phyloP scores from a whole-genome alignment of 2,329 filamentous ascomycete species.

The Fusarium oligoseptatum region DNA sequence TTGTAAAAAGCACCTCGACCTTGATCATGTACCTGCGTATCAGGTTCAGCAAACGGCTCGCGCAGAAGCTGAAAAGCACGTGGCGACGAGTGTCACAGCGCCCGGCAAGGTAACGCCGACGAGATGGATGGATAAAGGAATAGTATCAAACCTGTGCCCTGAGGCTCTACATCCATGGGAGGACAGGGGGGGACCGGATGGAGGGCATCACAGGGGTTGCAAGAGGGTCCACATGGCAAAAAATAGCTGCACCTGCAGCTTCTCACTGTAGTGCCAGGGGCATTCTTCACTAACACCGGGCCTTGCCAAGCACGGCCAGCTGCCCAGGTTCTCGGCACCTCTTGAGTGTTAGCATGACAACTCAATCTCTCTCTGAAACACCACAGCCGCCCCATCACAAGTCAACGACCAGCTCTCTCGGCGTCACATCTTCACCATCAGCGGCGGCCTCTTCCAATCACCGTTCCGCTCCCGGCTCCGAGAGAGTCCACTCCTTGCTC shows the following conservation, averaged over 20 bases:
- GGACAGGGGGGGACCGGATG: background rate
- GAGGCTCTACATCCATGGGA: slow-evolving; percentile 12
- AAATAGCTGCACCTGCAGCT: slow-evolving; percentile 7
- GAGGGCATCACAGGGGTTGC: slow-evolving; percentile 7
- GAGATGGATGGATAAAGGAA: background rate
- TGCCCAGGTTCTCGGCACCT: slow-evolving; percentile 13
- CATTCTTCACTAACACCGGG: slow-evolving; percentile 9
- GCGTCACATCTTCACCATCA: slow-evolving; percentile 43
- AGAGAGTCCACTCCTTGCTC: slow-evolving; percentile 27
- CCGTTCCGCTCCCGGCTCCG: slow-evolving; percentile 6
- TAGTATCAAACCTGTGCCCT: slow-evolving; percentile 19
- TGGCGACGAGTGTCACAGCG: slow-evolving; percentile 18
- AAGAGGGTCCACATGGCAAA: slow-evolving; percentile 9
- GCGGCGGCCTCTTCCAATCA: slow-evolving; percentile 40
- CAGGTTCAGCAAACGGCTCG: slow-evolving; percentile 28
- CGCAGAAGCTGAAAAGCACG: slow-evolving; percentile 22
- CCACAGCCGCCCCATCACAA: slow-evolving; percentile 41
- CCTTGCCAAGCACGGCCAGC: slow-evolving; percentile 8
- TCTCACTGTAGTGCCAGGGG: slow-evolving; percentile 35
- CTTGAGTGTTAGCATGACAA: slow-evolving; percentile 38
- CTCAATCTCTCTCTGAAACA: slow-evolving; percentile 48
- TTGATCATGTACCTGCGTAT: slow-evolving; percentile 16
- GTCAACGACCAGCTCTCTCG: slow-evolving; percentile 30
- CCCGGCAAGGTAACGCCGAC: slow-evolving; percentile 17
- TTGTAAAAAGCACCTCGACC: background rate